Percentiles rank a stretch among this genome's conserved stretches.
Evolutionary conservation across 2,329 filamentous ascomycete species (phyloP).

Genomic region (Diaporthe citriasiana): DNA sequence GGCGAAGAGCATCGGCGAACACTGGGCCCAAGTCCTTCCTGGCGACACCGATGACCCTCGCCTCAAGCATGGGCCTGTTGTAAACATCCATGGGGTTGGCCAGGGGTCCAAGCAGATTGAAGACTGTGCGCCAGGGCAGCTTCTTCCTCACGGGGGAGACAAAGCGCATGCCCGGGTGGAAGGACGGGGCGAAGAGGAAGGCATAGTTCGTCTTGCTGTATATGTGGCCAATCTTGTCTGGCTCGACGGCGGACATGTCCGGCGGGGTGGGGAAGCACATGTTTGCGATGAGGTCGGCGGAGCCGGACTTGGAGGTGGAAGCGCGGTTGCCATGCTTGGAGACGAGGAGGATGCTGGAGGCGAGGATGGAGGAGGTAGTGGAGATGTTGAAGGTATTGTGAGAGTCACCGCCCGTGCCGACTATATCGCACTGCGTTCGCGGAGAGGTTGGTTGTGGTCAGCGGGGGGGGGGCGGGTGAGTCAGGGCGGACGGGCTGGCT

Average conservation of each 20-base stretch:
- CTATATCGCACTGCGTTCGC: constrained; percentile 82
- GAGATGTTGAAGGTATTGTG: constrained; percentile 99
- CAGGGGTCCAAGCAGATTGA: constrained; percentile 94
- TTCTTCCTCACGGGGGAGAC: constrained; percentile 88
- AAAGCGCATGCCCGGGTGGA: constrained; percentile 94
- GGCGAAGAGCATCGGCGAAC: constrained; percentile 86
- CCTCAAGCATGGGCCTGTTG: constrained; percentile 74
- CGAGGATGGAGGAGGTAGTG: constrained; percentile 92
- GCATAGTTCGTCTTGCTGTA: constrained; percentile 90
- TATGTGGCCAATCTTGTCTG: constrained; percentile 77
- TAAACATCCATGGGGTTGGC: constrained; percentile 87
- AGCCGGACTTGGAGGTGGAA: constrained; percentile 95
- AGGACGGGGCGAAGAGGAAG: constrained; percentile 95
- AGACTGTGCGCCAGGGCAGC: constrained; percentile 94
- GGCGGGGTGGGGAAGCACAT: constrained; percentile 78
- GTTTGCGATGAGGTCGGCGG: constrained; percentile 88
- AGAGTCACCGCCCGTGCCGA: constrained; percentile 95
- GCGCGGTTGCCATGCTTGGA: constrained; percentile 98
- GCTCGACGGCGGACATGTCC: constrained; percentile 80
- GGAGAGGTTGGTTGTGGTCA: constrained; percentile 15
- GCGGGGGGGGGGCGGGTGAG: constrained; percentile 14
- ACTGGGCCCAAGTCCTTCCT: constrained; percentile 88
- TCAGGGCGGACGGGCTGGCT: background rate
- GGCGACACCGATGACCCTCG: constrained; percentile 92
- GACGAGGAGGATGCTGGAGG: constrained; percentile 85